A percentile compares a stretch with the other conserved stretches of the same genome.
Conservation (phyloP, 495 filamentous ascomycete species). For the Penicillium nucicola region DNA sequence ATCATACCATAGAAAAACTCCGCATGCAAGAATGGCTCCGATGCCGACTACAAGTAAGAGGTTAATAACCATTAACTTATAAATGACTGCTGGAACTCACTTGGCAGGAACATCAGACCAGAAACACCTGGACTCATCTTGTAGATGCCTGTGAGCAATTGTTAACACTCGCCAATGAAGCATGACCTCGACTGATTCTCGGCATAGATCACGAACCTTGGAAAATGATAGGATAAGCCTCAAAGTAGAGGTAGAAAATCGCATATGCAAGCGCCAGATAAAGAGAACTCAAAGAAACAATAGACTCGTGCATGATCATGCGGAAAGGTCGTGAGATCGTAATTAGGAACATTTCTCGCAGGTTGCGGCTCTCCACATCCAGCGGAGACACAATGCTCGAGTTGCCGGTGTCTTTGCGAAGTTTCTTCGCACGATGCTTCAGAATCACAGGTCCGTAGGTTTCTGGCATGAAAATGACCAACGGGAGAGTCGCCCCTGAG, state of each 20-base stretch:
- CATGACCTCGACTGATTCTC: neutral
- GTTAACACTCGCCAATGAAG: neutral
- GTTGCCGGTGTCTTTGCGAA: slow-evolving; percentile 63
- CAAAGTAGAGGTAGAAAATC: slow-evolving; percentile 75
- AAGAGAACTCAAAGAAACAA: slow-evolving; percentile 63
- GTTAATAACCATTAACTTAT: no score
- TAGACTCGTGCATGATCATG: slow-evolving; percentile 49
- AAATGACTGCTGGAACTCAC: slow-evolving; percentile 17
- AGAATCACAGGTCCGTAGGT: slow-evolving; percentile 75
- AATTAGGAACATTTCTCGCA: slow-evolving; percentile 38
- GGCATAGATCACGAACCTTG: slow-evolving; percentile 27
- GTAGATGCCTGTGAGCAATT: slow-evolving; percentile 23
- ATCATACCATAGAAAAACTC: slow-evolving; percentile 40
- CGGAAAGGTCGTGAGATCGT: slow-evolving; percentile 48
- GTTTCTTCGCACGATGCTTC: slow-evolving; percentile 56
- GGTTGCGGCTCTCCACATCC: slow-evolving; percentile 44
- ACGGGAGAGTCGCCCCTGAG: slow-evolving; percentile 41
- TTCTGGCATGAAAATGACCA: slow-evolving; percentile 51
- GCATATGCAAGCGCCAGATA: slow-evolving; percentile 68
- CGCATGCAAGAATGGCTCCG: slow-evolving; percentile 29
- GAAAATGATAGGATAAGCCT: slow-evolving; percentile 67
- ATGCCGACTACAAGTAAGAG: slow-evolving; percentile 22
- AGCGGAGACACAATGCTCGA: slow-evolving; percentile 39
- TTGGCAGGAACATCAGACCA: slow-evolving; percentile 33
- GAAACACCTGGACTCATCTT: slow-evolving; percentile 34